Evolutionary conservation across 371 early-diverging fungal genomes (phyloP).

Genomic region (Rhizomucor pusillus): DNA sequence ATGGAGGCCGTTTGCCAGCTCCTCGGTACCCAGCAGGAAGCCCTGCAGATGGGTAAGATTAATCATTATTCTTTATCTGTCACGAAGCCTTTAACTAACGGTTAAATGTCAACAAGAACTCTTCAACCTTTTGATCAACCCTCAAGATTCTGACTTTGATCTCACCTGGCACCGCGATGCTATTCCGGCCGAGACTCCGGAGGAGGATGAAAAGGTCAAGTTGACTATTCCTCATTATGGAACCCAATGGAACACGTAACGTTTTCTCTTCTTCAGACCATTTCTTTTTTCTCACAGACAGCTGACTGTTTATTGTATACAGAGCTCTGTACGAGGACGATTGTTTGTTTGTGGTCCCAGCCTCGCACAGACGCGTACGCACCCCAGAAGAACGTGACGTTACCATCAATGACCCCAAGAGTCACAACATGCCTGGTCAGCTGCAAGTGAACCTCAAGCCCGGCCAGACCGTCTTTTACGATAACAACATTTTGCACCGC

Average conservation of each 20-base stretch:
- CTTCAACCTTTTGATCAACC: slow-evolving; percentile 55
- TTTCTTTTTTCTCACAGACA: not conserved
- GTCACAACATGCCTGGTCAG: slow-evolving; percentile 48
- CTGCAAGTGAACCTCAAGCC: slow-evolving; percentile 42
- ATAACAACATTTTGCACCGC: slow-evolving; percentile 57
- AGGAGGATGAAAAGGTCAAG: slow-evolving; percentile 40
- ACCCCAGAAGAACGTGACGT: slow-evolving; percentile 45
- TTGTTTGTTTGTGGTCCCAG: slow-evolving; percentile 50
- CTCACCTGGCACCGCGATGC: slow-evolving; percentile 58
- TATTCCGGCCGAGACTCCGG: slow-evolving; percentile 40
- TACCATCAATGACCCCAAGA: slow-evolving; percentile 49
- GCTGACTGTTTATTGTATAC: no score
- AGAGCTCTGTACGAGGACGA: slow-evolving; percentile 55
- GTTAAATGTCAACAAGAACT: slow-evolving; percentile 39
- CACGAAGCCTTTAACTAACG: slow-evolving; percentile 2
- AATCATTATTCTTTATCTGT: not conserved
- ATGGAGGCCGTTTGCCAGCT: slow-evolving; percentile 44
- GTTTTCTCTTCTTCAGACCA: not conserved
- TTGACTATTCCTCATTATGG: slow-evolving; percentile 53
- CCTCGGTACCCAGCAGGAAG: slow-evolving; percentile 28
- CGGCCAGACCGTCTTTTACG: slow-evolving; percentile 59
- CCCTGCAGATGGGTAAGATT: slow-evolving; percentile 45
- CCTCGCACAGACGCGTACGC: slow-evolving; percentile 47
- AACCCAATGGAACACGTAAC: slow-evolving; percentile 58
- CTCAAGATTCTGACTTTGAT: slow-evolving; percentile 48